Evolutionary conservation across 1,284 basidiomycete genomes (phyloP).

Genomic region (Thecaphora thlaspeos): DNA sequence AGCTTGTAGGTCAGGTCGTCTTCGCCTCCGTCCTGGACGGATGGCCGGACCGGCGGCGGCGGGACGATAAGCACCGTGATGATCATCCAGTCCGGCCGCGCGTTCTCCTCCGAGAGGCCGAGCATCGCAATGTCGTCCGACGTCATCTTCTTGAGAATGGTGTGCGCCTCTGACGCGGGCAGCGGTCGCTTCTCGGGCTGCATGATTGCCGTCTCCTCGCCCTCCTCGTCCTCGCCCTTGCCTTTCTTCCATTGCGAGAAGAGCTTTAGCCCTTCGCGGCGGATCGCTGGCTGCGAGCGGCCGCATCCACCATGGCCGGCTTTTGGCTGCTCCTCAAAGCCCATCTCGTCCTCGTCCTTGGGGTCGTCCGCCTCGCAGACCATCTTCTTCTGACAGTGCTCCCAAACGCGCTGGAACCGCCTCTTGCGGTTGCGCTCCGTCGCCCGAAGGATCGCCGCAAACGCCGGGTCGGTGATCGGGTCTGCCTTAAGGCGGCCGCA

Average conservation of each 20-base stretch:
- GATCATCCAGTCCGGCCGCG: slow-evolving; percentile 99
- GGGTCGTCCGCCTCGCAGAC: slow-evolving; percentile 68
- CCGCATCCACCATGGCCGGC: slow-evolving; percentile 86
- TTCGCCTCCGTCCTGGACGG: slow-evolving; percentile 95
- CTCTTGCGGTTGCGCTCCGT: slow-evolving; percentile 49
- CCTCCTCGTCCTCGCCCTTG: slow-evolving; percentile 82
- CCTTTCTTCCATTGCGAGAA: slow-evolving; percentile 93
- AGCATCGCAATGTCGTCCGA: slow-evolving; percentile 89
- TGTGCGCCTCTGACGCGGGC: slow-evolving; percentile 81
- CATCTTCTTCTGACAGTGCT: slow-evolving; percentile 54
- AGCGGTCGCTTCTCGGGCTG: slow-evolving; percentile 89
- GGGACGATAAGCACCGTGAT: slow-evolving; percentile 95
- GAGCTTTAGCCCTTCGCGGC: slow-evolving; percentile 93
- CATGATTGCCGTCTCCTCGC: slow-evolving; percentile 60
- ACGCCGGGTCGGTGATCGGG: slow-evolving; percentile 55
- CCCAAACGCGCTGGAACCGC: slow-evolving; percentile 56
- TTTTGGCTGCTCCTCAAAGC: slow-evolving; percentile 60
- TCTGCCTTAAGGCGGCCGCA: slow-evolving; percentile 97
- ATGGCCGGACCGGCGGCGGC: slow-evolving; percentile 94
- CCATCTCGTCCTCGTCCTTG: slow-evolving; percentile 54
- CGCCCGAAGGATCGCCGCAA: slow-evolving; percentile 45
- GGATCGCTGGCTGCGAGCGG: slow-evolving; percentile 81
- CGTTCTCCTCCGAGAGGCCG: slow-evolving; percentile 91
- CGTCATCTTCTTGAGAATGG: slow-evolving; percentile 64
- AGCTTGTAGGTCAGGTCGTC: slow-evolving; percentile 99